Conservation (phyloP, 108 stramenopile species). For the Cylindrotheca fusiformis region DNA sequence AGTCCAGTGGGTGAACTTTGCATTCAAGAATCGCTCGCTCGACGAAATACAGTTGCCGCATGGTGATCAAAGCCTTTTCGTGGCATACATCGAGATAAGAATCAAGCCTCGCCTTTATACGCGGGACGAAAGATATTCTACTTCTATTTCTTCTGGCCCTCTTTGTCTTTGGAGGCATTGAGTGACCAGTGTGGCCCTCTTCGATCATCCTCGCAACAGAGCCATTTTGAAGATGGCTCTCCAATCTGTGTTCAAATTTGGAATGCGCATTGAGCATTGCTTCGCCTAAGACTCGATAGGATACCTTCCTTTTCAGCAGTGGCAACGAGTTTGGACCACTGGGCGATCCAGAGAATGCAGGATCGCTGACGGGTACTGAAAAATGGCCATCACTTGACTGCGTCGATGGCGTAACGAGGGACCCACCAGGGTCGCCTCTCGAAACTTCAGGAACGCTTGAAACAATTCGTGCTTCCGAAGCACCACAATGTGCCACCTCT, state of each 20-base stretch:
- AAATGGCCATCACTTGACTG: conserved; percentile 16
- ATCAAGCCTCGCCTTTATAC: conserved; percentile 66
- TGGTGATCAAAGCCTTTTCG: conserved; percentile 67
- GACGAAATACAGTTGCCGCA: conserved; percentile 79
- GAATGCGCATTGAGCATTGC: conserved; percentile 21
- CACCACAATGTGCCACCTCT: not conserved
- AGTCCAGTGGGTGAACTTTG: conserved; percentile 42
- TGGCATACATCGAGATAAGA: conserved; percentile 49
- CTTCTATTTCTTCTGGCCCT: conserved; percentile 73
- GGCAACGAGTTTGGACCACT: conserved; percentile 21
- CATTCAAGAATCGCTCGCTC: conserved; percentile 67
- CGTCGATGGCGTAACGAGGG: conserved; percentile 1
- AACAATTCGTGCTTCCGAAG: conserved; percentile 4
- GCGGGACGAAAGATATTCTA: conserved; percentile 77
- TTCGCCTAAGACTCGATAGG: conserved; percentile 72
- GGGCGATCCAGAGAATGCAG: conserved; percentile 27
- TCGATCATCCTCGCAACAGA: conserved; percentile 49
- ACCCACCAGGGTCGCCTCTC: conserved; percentile 19
- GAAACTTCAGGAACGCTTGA: conserved; percentile 50
- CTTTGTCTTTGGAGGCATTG: conserved; percentile 67
- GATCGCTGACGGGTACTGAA: conserved; percentile 40
- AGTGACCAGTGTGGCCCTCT: conserved; percentile 40
- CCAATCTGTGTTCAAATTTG: conserved; percentile 15
- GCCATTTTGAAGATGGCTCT: conserved; percentile 22
- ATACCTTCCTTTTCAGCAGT: conserved; percentile 72